Conservation (phyloP, 805 yeast genomes). For the Wickerhamomyces mucosus region DNA sequence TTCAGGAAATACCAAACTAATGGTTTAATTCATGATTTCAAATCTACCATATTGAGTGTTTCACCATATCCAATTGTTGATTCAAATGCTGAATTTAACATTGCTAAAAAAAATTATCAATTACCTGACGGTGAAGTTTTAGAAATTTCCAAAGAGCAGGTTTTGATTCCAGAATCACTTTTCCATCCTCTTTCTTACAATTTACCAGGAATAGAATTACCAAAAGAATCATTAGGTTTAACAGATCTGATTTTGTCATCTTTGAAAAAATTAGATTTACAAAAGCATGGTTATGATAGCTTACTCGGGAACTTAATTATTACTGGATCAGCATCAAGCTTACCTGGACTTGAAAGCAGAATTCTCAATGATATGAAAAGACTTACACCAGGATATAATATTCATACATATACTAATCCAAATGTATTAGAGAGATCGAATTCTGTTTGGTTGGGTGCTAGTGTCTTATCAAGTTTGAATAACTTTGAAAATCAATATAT, state of each 20-base stretch:
- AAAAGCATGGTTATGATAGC: slow-evolving; percentile 29
- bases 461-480: slow-evolving; percentile 66
- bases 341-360: slow-evolving; percentile 65
- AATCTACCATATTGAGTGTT: slow-evolving; percentile 29
- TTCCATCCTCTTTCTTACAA: slow-evolving; percentile 54
- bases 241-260: slow-evolving; percentile 30
- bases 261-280: slow-evolving; percentile 33
- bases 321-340: slow-evolving; percentile 62
- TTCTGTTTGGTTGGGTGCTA: slow-evolving; percentile 76
- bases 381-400: slow-evolving; percentile 58
- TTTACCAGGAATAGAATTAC: slow-evolving; percentile 24
- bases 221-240: slow-evolving; percentile 17
- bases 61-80: slow-evolving; percentile 30
- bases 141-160: slow-evolving; percentile 42
- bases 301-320: slow-evolving; percentile 58
- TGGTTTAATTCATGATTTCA: slow-evolving; percentile 39
- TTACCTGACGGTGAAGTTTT: slow-evolving; percentile 46
- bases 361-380: slow-evolving; percentile 51
- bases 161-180: slow-evolving; percentile 53
- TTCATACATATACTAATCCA: slow-evolving; percentile 51
- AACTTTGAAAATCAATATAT: slow-evolving; percentile 80
- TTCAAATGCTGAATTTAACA: slow-evolving; percentile 23
- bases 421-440: slow-evolving; percentile 53
- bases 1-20: slow-evolving; percentile 29
- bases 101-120: slow-evolving; percentile 38